phyloP scores from a whole-genome alignment of 257 asterid genomes.

The Orobanche coerulescens region DNA sequence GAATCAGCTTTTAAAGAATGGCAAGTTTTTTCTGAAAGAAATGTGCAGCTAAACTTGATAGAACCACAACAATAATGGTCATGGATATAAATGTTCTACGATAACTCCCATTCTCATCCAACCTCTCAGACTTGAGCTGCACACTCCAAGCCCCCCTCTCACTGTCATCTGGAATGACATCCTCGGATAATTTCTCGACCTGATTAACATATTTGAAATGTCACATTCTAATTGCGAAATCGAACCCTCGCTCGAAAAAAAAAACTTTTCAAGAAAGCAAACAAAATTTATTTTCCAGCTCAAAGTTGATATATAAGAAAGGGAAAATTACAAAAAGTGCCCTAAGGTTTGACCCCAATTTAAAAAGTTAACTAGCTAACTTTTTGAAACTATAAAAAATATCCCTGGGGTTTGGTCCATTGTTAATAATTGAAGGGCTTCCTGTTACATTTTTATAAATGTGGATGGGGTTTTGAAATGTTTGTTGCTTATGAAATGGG shows the following conservation, averaged over 20 bases:
- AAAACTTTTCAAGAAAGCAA: not conserved
- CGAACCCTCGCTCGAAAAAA: not conserved
- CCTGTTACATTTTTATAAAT: no score
- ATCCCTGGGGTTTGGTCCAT: no score
- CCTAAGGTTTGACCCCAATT: not conserved
- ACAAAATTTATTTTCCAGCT: not conserved
- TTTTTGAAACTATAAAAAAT: not conserved
- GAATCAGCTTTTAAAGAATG: slow-evolving; percentile 21
- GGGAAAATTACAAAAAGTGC: not conserved
- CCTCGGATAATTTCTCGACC: slow-evolving; percentile 36
- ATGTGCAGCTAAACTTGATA: slow-evolving; percentile 40
- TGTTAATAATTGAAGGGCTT: no score
- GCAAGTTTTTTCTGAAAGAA: slow-evolving; percentile 24
- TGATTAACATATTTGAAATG: slow-evolving; percentile 19
- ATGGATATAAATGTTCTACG: slow-evolving; percentile 26
- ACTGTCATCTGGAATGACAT: slow-evolving; percentile 19
- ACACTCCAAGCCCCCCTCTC: slow-evolving; percentile 19
- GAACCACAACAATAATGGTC: slow-evolving; percentile 32
- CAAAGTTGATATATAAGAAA: not conserved
- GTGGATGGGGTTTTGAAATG: no score
- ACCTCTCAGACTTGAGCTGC: slow-evolving; percentile 24
- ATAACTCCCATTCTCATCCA: slow-evolving; percentile 17
- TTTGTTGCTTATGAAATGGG: no score
- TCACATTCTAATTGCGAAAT: slow-evolving; percentile 14
- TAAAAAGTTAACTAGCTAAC: no score